Evolutionary conservation across 1,139 yeast species (phyloP), one percentile per base, ranked within the genome.

Genomic region (Hyphopichia pseudoburtonii): DNA sequence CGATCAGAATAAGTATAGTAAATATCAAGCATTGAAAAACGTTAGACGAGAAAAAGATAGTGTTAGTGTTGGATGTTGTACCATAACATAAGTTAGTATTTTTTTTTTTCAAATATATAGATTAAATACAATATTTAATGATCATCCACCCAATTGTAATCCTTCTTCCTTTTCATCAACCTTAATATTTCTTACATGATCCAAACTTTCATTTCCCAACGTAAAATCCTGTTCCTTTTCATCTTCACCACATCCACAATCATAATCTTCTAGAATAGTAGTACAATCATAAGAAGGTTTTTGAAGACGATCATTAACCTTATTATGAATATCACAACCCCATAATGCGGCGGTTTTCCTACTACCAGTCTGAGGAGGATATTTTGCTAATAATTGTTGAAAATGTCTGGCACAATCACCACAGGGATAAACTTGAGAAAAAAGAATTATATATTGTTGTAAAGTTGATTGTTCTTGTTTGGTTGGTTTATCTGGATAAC

Each of bases 351-450:
- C 97, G 2, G 80, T 77, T 45, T 82, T 81, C 40, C 96, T 73
- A 16, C 84, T 75, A 7, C 79, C 71, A 3, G 86, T 75, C 54
- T 94, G 98, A 3, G 96, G 97, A 1, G 98, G 98, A 52, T 70
- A 80, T 50, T 83, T 72, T 37, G 66, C 55, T 41, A 92, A 64
- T 48, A 90, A 66, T 49, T 74, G 62, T 45, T 78, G 85, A 60
- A 92, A 92, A 60, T 92, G 98, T 47, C 88, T 73, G 0, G 98
- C 97, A 66, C 97, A 90, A 57, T 90, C 96, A 5, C 96, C 95
- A 62, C 95, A 87, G 0, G 96, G 96, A 47, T 87, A 87, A 12
- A 86, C 87, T 51, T 86, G 87, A 3, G 86, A 86, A 62, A 83
- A 85, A 26, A 80, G 62, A 9, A 57, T 70, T 41, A 76, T 73